Percentiles rank a stretch among this genome's conserved stretches.
phyloP scores from a whole-genome alignment of 2,329 filamentous ascomycete species.

The Aspergillus spinulosporus region DNA sequence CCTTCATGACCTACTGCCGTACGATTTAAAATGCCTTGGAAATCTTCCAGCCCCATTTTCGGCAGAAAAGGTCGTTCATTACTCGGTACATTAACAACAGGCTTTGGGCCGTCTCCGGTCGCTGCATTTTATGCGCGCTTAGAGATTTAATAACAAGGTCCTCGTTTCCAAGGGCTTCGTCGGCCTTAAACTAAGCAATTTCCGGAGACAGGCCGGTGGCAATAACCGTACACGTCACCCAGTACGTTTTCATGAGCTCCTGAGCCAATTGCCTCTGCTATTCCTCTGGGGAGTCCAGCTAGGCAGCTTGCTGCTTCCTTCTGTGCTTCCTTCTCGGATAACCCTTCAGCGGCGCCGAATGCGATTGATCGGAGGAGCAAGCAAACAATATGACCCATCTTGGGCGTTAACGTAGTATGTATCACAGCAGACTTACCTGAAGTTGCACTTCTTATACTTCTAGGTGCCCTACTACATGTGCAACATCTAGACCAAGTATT shows the following conservation, averaged over 20 bases:
- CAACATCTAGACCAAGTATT: too few species aligned
- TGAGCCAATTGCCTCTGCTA: constrained; percentile 80
- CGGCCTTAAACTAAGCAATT: constrained; percentile 75
- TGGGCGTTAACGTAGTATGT: constrained; percentile 61
- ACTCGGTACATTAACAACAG: constrained; percentile 97
- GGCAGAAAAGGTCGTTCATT: constrained; percentile 79
- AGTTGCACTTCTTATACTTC: too few species aligned
- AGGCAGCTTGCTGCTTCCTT: constrained; percentile 52
- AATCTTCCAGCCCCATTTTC: constrained; percentile 97
- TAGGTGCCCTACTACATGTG: too few species aligned
- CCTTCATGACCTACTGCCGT: constrained; percentile 66
- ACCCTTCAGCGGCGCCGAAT: constrained; percentile 74
- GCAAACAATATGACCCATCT: constrained; percentile 96
- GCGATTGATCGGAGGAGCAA: constrained; percentile 95
- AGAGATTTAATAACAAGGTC: constrained; percentile 75
- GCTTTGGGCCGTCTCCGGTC: constrained; percentile 88
- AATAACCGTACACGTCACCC: constrained; percentile 91
- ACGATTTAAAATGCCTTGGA: constrained; percentile 84
- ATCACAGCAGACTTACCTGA: too few species aligned
- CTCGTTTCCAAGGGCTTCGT: constrained; percentile 59
- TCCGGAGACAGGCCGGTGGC: constrained; percentile 83
- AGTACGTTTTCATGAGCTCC: constrained; percentile 91
- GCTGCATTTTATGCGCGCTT: constrained; percentile 85
- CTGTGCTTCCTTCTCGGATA: constrained; percentile 68
- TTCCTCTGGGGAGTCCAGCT: constrained; percentile 74